Evolutionary conservation across 2,329 filamentous ascomycete genomes (phyloP).

Genomic region (Akanthomyces uredinophilus): DNA sequence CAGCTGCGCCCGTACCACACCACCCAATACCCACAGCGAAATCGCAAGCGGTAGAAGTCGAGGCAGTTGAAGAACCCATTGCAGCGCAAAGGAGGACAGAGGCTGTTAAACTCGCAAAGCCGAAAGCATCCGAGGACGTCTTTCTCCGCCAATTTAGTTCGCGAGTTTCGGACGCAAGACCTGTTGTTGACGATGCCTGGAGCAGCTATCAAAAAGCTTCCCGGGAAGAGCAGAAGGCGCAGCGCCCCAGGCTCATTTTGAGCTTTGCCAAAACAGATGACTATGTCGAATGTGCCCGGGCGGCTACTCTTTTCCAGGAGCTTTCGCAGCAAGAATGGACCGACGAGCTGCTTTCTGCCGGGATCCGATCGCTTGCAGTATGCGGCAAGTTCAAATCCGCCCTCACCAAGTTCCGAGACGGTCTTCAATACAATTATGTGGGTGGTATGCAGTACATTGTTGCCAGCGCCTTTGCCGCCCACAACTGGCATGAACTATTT

Average conservation of each 20-base stretch:
- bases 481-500: constrained; percentile 33
- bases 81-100: background rate
- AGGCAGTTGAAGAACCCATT: too few species aligned
- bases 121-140: background rate
- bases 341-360: constrained; percentile 34
- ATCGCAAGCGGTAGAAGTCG: background rate
- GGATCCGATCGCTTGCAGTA: constrained; percentile 37
- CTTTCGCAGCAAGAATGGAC: constrained; percentile 35
- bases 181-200: constrained; percentile 28
- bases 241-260: constrained; percentile 31
- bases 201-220: constrained; percentile 36
- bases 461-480: constrained; percentile 33
- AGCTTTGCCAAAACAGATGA: constrained; percentile 40
- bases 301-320: constrained; percentile 39
- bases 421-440: constrained; percentile 30
- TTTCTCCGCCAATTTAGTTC: background rate
- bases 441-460: constrained; percentile 42
- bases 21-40: background rate
- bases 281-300: constrained; percentile 40
- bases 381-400: constrained; percentile 35
- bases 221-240: constrained; percentile 23
- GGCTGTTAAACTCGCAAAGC: background rate
- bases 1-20: background rate
- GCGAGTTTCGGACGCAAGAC: background rate
- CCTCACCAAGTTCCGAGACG: constrained; percentile 34